These are phyloP conservation scores for Pholiota molesta DNA, from an alignment of 768 basidiomycete species.

Conservation along the genomic window DNA sequence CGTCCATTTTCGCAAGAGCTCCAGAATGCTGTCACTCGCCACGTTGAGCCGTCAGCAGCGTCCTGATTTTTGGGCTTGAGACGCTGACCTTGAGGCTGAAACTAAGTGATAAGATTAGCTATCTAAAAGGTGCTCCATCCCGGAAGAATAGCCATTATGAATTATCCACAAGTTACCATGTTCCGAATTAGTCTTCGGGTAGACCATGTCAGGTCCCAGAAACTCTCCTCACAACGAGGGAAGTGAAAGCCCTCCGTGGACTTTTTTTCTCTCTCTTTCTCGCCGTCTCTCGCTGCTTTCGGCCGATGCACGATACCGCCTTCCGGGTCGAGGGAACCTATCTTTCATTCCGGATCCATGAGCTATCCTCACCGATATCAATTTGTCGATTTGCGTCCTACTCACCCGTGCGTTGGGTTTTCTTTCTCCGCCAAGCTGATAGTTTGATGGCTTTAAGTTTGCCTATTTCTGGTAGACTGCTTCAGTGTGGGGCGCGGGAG, in stretches of 20 bases:
- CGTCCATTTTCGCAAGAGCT: slow-evolving; percentile 3
- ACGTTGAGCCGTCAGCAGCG: slow-evolving; percentile 4
- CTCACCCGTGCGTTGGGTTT: not conserved
- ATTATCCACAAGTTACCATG: slow-evolving; percentile 2
- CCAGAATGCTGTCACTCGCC: slow-evolving; percentile 1
- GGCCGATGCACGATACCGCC: not conserved
- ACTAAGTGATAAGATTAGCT: slow-evolving; percentile 1
- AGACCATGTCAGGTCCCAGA: slow-evolving; percentile 11
- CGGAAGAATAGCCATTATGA: not conserved
- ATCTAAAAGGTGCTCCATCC: not conserved
- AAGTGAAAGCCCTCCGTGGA: not conserved
- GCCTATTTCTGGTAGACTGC: not conserved
- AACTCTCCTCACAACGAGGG: slow-evolving; percentile 5
- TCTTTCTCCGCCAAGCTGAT: not conserved
- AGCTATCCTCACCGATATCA: not conserved
- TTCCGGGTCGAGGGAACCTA: slow-evolving; percentile 1
- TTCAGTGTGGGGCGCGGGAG: not conserved
- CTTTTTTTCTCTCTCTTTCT: not conserved
- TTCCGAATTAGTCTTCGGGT: slow-evolving; percentile 8
- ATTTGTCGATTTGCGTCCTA: not conserved
- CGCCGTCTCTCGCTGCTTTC: not conserved
- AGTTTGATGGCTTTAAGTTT: not conserved
- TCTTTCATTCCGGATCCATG: not conserved
- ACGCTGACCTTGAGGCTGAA: slow-evolving; percentile 2
- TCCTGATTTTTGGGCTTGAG: slow-evolving; percentile 1